These are phyloP conservation scores for Apiotrichum mycotoxinovorans DNA, from an alignment of 1,284 basidiomycete species.

Conservation along the genomic window DNA sequence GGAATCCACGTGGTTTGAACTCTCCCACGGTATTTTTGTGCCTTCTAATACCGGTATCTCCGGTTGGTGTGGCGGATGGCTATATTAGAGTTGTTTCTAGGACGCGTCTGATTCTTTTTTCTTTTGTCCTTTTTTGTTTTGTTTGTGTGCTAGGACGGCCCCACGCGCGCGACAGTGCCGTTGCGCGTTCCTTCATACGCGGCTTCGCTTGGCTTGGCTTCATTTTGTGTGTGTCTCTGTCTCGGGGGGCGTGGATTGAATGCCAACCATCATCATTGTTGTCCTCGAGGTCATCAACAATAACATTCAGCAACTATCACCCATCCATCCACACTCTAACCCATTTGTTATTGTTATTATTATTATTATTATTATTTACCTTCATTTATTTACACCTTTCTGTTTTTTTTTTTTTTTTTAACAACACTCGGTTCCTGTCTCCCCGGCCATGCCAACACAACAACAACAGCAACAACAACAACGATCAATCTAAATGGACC, in stretches of 20 bases:
- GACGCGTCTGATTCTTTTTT: not conserved
- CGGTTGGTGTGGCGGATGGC: not conserved
- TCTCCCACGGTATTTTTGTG: constrained; percentile 1
- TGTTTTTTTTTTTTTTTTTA: not conserved
- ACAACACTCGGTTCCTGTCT: not conserved
- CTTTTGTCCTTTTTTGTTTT: not conserved
- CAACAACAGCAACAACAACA: constrained; percentile 1
- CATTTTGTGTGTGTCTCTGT: not conserved
- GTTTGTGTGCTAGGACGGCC: not conserved
- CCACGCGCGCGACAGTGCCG: too few relatives aligned
- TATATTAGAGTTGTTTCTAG: not conserved
- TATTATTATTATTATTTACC: not conserved
- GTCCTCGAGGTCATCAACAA: too few relatives aligned
- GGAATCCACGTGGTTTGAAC: not conserved
- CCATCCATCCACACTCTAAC: not conserved
- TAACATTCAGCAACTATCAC: too few relatives aligned
- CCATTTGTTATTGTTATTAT: not conserved
- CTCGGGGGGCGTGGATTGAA: too few relatives aligned
- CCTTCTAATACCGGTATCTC: not conserved
- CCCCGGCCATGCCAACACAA: not conserved
- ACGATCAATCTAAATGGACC: not conserved
- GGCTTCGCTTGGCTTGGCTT: not conserved
- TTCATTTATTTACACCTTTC: too few relatives aligned
- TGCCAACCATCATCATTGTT: too few relatives aligned
- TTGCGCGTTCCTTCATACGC: too few relatives aligned